phyloP scores from a whole-genome alignment of 1,284 basidiomycete species.

The Leccinum pseudoinsigne region DNA sequence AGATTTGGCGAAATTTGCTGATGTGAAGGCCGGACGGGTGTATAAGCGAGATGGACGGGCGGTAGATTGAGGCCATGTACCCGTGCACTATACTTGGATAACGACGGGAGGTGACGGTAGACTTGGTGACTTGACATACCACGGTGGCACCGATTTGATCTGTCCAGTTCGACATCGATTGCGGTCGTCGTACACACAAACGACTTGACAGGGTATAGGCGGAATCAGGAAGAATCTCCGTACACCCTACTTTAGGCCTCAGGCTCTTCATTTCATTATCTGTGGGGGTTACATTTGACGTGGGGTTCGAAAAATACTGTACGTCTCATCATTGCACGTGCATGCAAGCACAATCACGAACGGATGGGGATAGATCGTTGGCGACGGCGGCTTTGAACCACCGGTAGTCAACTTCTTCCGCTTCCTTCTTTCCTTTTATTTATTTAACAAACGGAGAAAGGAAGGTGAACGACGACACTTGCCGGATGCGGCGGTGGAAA shows the following conservation, averaged over 20 bases:
- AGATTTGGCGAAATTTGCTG: no score
- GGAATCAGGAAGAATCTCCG: neutral
- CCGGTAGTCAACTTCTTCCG: neutral
- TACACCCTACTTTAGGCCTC: neutral
- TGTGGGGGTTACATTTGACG: slow-evolving; percentile 9
- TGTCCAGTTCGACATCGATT: neutral
- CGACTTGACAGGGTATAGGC: neutral
- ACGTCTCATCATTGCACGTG: neutral
- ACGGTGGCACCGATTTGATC: neutral
- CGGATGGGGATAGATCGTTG: neutral
- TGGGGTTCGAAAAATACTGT: neutral
- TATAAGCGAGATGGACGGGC: slow-evolving; percentile 44
- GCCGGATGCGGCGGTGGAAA: slow-evolving; percentile 11
- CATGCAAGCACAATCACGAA: neutral
- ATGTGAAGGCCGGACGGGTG: slow-evolving; percentile 46
- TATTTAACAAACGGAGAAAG: neutral
- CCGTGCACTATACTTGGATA: neutral
- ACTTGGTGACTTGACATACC: neutral
- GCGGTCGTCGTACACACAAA: neutral
- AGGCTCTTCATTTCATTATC: neutral
- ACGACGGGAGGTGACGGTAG: neutral
- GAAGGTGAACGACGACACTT: slow-evolving; percentile 22
- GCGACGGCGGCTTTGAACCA: neutral
- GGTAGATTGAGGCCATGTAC: slow-evolving; percentile 10
- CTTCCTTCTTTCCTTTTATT: neutral